These are phyloP conservation scores for Silene uniflora DNA, from an alignment of 148 eudicot species.

Conservation along the genomic window DNA sequence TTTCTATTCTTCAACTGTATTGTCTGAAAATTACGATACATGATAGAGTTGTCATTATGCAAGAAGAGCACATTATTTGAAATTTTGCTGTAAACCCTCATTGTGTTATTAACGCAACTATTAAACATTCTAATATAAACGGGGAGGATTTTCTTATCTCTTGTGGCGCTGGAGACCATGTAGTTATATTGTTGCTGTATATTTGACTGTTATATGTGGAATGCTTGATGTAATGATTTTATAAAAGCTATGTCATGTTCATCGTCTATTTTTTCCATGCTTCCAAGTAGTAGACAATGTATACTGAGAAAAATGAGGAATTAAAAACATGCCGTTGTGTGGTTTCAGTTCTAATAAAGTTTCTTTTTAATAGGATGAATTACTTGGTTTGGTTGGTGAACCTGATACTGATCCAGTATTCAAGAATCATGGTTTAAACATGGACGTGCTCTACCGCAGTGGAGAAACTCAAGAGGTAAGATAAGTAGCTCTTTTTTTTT, in stretches of 20 bases:
- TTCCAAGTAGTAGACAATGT: not conserved
- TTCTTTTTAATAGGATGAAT: slow-evolving; percentile 63
- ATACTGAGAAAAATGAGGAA: not conserved
- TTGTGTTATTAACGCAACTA: no score
- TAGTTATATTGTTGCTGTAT: not conserved
- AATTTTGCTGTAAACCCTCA: no score
- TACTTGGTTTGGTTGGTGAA: slow-evolving; percentile 82
- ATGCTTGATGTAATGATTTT: not conserved
- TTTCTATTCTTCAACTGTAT: not conserved
- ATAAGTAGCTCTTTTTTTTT: not conserved
- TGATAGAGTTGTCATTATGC: no score
- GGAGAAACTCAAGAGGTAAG: slow-evolving; percentile 88
- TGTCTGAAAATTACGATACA: no score
- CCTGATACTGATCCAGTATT: slow-evolving; percentile 44
- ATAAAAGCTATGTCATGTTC: not conserved
- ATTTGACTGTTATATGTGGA: not conserved
- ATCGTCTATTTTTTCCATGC: not conserved
- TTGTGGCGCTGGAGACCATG: not conserved
- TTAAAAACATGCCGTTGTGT: not conserved
- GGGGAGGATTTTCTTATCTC: not conserved
- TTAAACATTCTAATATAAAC: no score
- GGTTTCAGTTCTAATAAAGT: not conserved
- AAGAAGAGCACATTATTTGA: no score
- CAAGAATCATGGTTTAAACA: slow-evolving; percentile 58
- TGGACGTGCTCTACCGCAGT: slow-evolving; percentile 73